Evolutionary conservation across 2,329 filamentous ascomycete genomes (phyloP).

Genomic region (Fusarium ambrosium): DNA sequence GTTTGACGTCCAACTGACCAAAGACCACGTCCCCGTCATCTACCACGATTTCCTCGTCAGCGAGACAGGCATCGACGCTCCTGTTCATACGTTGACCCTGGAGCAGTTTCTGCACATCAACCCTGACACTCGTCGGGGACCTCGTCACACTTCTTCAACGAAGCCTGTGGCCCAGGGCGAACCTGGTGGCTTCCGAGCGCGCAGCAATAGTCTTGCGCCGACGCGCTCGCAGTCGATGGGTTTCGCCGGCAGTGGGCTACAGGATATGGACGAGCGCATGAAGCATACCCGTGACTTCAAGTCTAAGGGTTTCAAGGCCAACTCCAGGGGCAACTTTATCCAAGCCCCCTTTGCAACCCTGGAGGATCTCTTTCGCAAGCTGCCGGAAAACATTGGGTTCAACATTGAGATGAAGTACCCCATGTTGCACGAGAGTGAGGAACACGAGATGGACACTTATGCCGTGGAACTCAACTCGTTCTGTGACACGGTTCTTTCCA

Average conservation of each 20-base stretch:
- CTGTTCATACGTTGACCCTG: constrained; percentile 92
- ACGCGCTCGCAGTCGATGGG: constrained; percentile 70
- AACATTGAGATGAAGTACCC: constrained; percentile 99
- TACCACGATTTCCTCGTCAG: constrained; percentile 99
- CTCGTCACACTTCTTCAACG: constrained; percentile 15
- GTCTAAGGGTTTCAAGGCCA: constrained; percentile 94
- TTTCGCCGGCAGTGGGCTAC: constrained; percentile 57
- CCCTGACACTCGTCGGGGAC: constrained; percentile 58
- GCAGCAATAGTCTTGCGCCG: constrained; percentile 57
- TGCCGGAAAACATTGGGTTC: constrained; percentile 89
- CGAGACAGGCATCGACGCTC: constrained; percentile 96
- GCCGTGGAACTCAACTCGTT: constrained; percentile 97
- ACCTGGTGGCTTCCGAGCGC: constrained; percentile 40
- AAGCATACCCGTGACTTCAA: constrained; percentile 98
- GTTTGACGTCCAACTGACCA: constrained; percentile 96
- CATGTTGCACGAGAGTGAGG: constrained; percentile 95
- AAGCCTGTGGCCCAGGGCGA: constrained; percentile 52
- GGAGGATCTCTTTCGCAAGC: constrained; percentile 89
- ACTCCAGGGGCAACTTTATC: constrained; percentile 93
- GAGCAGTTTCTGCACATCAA: constrained; percentile 97
- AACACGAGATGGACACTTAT: constrained; percentile 97
- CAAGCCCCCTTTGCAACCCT: constrained; percentile 96
- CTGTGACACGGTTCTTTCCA: constrained; percentile 90
- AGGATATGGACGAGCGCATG: constrained; percentile 82
- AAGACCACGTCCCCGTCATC: constrained; percentile 97